These are phyloP conservation scores for Hypocreales sp. DNA, from an alignment of 2,329 filamentous ascomycete species.

Conservation along the genomic window DNA sequence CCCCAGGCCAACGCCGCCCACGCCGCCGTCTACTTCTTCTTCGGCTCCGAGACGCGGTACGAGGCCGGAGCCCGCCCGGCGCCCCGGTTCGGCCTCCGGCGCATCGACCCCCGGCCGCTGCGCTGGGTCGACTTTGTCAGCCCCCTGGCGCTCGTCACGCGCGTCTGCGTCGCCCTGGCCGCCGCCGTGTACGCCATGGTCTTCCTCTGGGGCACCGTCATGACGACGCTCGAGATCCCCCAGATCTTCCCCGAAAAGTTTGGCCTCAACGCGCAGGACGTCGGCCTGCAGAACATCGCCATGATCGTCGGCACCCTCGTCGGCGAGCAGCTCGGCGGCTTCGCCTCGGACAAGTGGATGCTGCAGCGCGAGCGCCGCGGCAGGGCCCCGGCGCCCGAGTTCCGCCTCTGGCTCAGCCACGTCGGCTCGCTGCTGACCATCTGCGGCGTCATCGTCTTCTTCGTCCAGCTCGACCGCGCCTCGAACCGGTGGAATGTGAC, in stretches of 20 bases:
- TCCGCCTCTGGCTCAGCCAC: constrained; percentile 41
- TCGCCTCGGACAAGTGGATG: constrained; percentile 38
- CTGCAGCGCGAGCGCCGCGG: constrained; percentile 17
- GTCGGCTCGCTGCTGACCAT: constrained; percentile 32
- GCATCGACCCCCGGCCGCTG: constrained; percentile 6
- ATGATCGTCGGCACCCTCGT: constrained; percentile 40
- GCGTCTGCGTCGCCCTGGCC: constrained; percentile 13
- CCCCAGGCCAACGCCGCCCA: constrained; percentile 7
- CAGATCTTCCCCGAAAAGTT: constrained; percentile 40
- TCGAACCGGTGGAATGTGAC: constrained; percentile 36
- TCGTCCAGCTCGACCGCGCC: constrained; percentile 31
- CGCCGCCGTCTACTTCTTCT: constrained; percentile 5
- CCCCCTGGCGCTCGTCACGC: constrained; percentile 3
- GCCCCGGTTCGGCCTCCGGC: constrained; percentile 3
- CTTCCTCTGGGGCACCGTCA: constrained; percentile 26
- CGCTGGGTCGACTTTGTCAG: constrained; percentile 4
- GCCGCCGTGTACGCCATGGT: constrained; percentile 38
- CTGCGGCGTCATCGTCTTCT: constrained; percentile 36
- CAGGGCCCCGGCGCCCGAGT: constrained; percentile 26
- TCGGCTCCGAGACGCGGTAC: constrained; percentile 8
- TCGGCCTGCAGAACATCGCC: constrained; percentile 41
- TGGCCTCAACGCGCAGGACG: constrained; percentile 37
- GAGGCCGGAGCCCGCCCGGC: background rate
- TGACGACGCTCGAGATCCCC: constrained; percentile 40
- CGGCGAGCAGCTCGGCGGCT: constrained; percentile 41